These are phyloP conservation scores for Blastobotrys indianensis DNA, from an alignment of 1,139 yeast species.

Conservation along the genomic window DNA sequence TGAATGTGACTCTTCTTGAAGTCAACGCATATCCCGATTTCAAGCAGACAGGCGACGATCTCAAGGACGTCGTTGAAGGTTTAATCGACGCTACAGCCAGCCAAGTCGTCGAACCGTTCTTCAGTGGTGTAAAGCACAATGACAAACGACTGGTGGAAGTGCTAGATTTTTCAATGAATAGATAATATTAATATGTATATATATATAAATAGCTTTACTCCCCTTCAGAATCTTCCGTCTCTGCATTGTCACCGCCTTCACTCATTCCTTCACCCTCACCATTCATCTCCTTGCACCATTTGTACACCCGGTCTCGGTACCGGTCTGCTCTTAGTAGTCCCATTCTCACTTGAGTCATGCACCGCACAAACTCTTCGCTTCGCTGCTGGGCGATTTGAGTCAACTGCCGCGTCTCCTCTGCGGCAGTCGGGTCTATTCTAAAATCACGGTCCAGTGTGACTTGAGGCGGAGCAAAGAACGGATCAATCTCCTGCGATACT, in stretches of 20 bases:
- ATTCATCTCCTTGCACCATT: conserved; percentile 83
- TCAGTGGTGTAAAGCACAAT: conserved; percentile 9
- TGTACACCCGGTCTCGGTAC: conserved; percentile 57
- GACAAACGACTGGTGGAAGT: conserved; percentile 7
- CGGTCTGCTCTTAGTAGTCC: conserved; percentile 76
- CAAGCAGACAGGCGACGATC: conserved; percentile 81
- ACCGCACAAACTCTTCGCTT: conserved; percentile 82
- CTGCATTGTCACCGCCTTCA: conserved; percentile 8
- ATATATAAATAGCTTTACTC: not conserved
- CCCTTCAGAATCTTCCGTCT: conserved; percentile 5
- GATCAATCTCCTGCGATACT: conserved; percentile 41
- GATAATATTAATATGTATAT: not conserved
- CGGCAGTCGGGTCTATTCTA: conserved; percentile 46
- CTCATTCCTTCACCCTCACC: conserved; percentile 47
- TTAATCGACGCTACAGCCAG: conserved; percentile 28
- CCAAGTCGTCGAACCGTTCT: conserved; percentile 26
- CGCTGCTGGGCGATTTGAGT: conserved; percentile 75
- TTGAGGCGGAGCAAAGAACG: conserved; percentile 61
- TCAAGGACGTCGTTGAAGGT: conserved; percentile 52
- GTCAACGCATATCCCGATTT: conserved; percentile 95
- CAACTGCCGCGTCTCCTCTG: conserved; percentile 60
- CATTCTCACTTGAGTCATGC: conserved; percentile 61
- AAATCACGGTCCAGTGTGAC: conserved; percentile 41
- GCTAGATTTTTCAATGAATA: conserved; percentile 3
- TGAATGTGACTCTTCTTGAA: conserved; percentile 60